These are phyloP conservation scores for Brassica hybrid DNA, from an alignment of 441 rosid genomes.

Conservation along the genomic window DNA sequence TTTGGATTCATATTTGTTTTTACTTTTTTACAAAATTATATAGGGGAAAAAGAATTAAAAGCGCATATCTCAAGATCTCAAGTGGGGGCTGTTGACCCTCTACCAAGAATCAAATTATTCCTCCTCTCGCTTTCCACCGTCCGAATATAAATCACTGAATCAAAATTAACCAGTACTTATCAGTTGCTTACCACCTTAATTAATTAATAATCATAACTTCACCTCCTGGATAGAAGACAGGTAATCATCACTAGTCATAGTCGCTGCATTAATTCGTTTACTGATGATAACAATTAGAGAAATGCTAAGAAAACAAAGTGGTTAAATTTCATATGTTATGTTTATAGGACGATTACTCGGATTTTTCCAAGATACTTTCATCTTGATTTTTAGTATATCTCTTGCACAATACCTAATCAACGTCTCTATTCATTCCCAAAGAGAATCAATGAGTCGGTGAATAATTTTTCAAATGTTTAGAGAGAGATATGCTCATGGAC, in stretches of 20 bases:
- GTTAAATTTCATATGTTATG: neutral
- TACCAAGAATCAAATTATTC: slow-evolving; percentile 23
- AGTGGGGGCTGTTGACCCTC: slow-evolving; percentile 35
- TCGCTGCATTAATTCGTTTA: slow-evolving; percentile 8
- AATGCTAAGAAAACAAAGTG: neutral
- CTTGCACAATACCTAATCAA: neutral
- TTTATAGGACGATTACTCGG: neutral
- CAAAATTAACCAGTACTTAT: slow-evolving; percentile 38
- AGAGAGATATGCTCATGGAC: too few relatives aligned
- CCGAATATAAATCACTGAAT: slow-evolving; percentile 34
- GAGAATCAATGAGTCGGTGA: too few relatives aligned
- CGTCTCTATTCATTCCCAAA: neutral
- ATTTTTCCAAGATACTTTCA: neutral
- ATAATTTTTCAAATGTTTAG: too few relatives aligned
- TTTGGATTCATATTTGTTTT: slow-evolving; percentile 11
- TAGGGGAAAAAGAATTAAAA: neutral
- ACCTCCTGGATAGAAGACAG: slow-evolving; percentile 31
- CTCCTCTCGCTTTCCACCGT: slow-evolving; percentile 32
- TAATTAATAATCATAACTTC: slow-evolving; percentile 28
- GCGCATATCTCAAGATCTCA: slow-evolving; percentile 22
- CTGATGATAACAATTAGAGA: neutral
- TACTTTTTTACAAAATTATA: neutral
- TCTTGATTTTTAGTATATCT: neutral
- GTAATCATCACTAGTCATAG: slow-evolving; percentile 22
- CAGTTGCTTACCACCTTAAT: slow-evolving; percentile 31